Percentiles rank a stretch among this genome's conserved stretches.
These are phyloP conservation scores for Aspergillus hancockii DNA, from an alignment of 495 filamentous ascomycete genomes.

Conservation along the genomic window DNA sequence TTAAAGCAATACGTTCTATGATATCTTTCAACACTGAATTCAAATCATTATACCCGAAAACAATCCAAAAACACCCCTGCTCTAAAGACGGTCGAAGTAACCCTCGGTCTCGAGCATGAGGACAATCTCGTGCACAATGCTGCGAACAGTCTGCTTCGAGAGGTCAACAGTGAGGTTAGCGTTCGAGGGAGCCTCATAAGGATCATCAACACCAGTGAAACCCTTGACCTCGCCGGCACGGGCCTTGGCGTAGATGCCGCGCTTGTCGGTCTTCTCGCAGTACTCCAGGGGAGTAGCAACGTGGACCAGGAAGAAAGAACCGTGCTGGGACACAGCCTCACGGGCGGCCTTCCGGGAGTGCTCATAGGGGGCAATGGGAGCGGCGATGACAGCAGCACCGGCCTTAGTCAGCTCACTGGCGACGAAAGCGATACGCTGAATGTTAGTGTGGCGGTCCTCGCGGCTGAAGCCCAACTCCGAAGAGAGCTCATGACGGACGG, in stretches of 20 bases:
- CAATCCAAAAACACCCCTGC: conserved; percentile 10
- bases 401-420: conserved; percentile 90
- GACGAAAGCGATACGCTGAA: conserved; percentile 95
- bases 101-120: conserved; percentile 87
- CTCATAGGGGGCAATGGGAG: conserved; percentile 96
- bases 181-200: conserved; percentile 85
- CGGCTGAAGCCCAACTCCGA: conserved; percentile 94
- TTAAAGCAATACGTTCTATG: conserved; percentile 3
- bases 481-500: conserved; percentile 87
- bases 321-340: conserved; percentile 82
- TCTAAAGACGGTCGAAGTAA: conserved; percentile 53
- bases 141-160: conserved; percentile 83
- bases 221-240: conserved; percentile 92
- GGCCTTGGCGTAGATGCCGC: conserved; percentile 84
- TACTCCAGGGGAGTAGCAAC: conserved; percentile 90
- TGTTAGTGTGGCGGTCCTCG: conserved; percentile 92
- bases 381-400: conserved; percentile 92
- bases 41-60: conserved; percentile 12
- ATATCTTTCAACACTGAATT: conserved; percentile 3
- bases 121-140: conserved; percentile 95
- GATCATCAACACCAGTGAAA: conserved; percentile 98
- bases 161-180: conserved; percentile 82
- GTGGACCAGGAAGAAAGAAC: conserved; percentile 91
- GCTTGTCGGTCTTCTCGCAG: conserved; percentile 93
- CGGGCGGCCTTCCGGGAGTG: conserved; percentile 69